Base-by-base conservation (phyloP, 2,329 filamentous ascomycete genomes). In the Trichoderma guizhouense region DNA sequence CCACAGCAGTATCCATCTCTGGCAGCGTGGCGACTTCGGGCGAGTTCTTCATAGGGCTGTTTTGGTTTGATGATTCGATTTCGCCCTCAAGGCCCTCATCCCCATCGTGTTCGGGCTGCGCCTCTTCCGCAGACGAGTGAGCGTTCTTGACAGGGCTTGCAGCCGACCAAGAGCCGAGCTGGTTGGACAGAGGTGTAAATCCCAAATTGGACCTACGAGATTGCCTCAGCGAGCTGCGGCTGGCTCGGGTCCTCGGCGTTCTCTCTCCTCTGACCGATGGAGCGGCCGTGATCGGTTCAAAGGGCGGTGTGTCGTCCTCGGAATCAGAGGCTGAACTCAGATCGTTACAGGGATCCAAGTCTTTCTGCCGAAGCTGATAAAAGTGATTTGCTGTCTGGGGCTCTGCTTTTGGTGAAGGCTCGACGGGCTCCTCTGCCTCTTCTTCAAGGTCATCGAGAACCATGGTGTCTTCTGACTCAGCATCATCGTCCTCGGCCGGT, bases 101-200 rank as follows among this genome's bases (percentile, higher is more conserved):
- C 24, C 39, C 21, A 8, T 21, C 14, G 21, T 36, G 21, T 14
- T 28, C 58, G 5, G 12, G 30, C n/a, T 57, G 18, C n/a, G 53
- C 8, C 21, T 60, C 53, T 14, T 30, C 51, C 18, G 26, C 60
- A 11, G 51, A 34, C 18, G 57, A 36, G n/a, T 18, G 51, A n/a
- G 47, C 61, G 14, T 32, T 28, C 73, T 81, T 80, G 65, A 78
- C 76, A 73, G 76, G 89, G 74, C 88, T 92, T 28, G 84, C 84
- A 1, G 90, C 84, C 74, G 86, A 86, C 91, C 92, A 93, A 28
- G 86, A 84, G 72, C 83, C 86, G 5, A 93, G 81, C 76, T 91
- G 87, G 47, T 86, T 83, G 5, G 88, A 88, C 47, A 93, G 82
- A 28, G 90, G 89, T 1, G 90, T 92, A 73, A 92, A 91, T 2